Conservation (phyloP, 805 yeast genomes). For the Saccharomycopsis fibuligera region DNA sequence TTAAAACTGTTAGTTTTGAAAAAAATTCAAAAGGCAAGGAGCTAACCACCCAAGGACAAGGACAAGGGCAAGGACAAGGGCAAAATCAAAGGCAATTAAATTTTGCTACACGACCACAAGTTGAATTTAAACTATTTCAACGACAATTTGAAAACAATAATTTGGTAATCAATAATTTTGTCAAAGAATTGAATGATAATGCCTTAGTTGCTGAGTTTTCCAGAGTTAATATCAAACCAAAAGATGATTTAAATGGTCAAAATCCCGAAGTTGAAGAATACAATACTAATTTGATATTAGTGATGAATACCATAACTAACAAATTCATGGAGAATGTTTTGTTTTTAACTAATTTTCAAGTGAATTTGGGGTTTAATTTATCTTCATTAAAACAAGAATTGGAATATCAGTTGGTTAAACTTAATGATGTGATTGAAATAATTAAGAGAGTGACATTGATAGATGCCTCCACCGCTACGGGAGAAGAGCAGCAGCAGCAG, state of each 20-base stretch:
- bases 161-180: constrained; percentile 3
- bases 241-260: not conserved
- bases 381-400: constrained; percentile 8
- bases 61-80: constrained; percentile 54
- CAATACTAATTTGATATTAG: constrained; percentile 1
- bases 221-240: not conserved
- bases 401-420: constrained; percentile 12
- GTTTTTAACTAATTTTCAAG: constrained; percentile 9
- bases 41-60: constrained; percentile 69
- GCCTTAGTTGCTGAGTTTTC: not conserved
- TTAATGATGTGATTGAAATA: not conserved
- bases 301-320: constrained; percentile 2
- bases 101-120: not conserved
- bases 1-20: not conserved
- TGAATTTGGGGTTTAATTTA: constrained; percentile 1
- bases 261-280: constrained; percentile 5
- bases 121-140: not conserved
- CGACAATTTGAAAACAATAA: constrained; percentile 2
- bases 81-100: not conserved
- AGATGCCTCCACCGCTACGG: not conserved
- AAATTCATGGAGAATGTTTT: constrained; percentile 3
- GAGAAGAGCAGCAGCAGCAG: not conserved
- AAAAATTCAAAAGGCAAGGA: too few species aligned
- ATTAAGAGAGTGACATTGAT: not conserved
- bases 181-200: not conserved